A percentile compares a stretch with the other conserved stretches of the same genome.
phyloP scores from a whole-genome alignment of 1,139 yeast genomes.

The Wickerhamiella infanticola region DNA sequence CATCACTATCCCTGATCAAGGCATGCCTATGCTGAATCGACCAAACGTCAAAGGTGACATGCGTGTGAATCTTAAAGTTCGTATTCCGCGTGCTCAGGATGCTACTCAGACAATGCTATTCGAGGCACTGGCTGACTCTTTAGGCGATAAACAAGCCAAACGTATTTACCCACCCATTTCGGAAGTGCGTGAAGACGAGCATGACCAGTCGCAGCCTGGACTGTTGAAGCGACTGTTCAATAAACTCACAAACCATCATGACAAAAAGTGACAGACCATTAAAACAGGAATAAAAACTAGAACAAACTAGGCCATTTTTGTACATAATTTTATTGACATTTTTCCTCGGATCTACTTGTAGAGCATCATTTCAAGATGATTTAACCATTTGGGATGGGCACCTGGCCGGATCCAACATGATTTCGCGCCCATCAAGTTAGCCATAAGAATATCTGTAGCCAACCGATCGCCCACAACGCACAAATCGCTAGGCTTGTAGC shows the following conservation, averaged over 20 bases:
- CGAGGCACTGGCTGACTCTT: slow-evolving; percentile 88
- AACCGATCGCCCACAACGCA: slow-evolving; percentile 83
- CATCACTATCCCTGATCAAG: slow-evolving; percentile 70
- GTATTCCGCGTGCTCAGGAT: slow-evolving; percentile 57
- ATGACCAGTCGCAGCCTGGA: slow-evolving; percentile 8
- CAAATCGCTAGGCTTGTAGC: slow-evolving; percentile 35
- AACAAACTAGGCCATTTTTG: background rate
- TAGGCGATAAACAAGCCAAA: slow-evolving; percentile 65
- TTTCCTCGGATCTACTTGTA: background rate
- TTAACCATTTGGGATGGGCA: slow-evolving; percentile 11
- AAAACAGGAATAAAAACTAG: background rate
- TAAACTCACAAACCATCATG: slow-evolving; percentile 9
- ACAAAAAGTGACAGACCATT: too few relatives aligned
- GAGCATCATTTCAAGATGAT: slow-evolving; percentile 7
- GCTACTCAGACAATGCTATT: slow-evolving; percentile 85
- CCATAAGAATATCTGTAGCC: slow-evolving; percentile 86
- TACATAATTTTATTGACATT: background rate
- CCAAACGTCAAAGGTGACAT: slow-evolving; percentile 31
- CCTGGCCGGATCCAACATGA: slow-evolving; percentile 52
- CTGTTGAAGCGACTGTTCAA: slow-evolving; percentile 14
- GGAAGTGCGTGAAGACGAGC: slow-evolving; percentile 13
- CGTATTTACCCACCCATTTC: slow-evolving; percentile 13
- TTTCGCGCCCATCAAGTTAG: slow-evolving; percentile 80
- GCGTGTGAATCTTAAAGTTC: slow-evolving; percentile 58
- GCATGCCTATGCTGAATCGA: slow-evolving; percentile 64